Percentiles rank a stretch among this genome's conserved stretches.
Conservation (phyloP, 2,329 filamentous ascomycete genomes). For the Neofusicoccum sp. region DNA sequence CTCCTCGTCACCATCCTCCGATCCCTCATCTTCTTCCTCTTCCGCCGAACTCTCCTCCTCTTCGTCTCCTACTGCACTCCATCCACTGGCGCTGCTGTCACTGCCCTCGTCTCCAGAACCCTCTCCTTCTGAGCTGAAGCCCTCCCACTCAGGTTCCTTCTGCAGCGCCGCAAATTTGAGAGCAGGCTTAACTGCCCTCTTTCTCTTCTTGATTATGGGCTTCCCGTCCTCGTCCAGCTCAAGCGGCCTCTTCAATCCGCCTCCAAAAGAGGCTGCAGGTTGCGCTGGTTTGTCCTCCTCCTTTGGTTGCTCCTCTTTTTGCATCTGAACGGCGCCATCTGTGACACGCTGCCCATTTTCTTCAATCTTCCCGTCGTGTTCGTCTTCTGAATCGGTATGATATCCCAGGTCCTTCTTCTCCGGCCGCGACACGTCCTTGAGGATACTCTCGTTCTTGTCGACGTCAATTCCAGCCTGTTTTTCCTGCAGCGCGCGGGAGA, state of each 20-base stretch:
- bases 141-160: constrained; percentile 61
- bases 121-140: constrained; percentile 51
- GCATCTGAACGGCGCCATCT: not conserved
- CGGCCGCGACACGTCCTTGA: constrained; percentile 37
- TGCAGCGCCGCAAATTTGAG: constrained; percentile 41
- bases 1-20: constrained; percentile 21
- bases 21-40: constrained; percentile 33
- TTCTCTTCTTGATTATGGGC: constrained; percentile 79
- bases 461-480: constrained; percentile 62
- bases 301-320: not conserved
- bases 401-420: constrained; percentile 28
- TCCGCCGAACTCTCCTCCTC: constrained; percentile 35
- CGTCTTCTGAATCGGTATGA: constrained; percentile 24
- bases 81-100: not conserved
- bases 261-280: constrained; percentile 49
- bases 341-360: not conserved
- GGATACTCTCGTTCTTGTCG: constrained; percentile 52
- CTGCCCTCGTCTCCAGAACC: constrained; percentile 31
- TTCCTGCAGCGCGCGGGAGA: constrained; percentile 64
- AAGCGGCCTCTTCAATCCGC: constrained; percentile 82
- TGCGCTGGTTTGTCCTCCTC: not conserved
- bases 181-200: constrained; percentile 48
- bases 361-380: constrained; percentile 27
- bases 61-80: constrained; percentile 1
- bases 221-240: constrained; percentile 75